A percentile compares a stretch with the other conserved stretches of the same genome.
Evolutionary conservation across 768 basidiomycete species (phyloP).

Genomic region (Leccinellum luteum): DNA sequence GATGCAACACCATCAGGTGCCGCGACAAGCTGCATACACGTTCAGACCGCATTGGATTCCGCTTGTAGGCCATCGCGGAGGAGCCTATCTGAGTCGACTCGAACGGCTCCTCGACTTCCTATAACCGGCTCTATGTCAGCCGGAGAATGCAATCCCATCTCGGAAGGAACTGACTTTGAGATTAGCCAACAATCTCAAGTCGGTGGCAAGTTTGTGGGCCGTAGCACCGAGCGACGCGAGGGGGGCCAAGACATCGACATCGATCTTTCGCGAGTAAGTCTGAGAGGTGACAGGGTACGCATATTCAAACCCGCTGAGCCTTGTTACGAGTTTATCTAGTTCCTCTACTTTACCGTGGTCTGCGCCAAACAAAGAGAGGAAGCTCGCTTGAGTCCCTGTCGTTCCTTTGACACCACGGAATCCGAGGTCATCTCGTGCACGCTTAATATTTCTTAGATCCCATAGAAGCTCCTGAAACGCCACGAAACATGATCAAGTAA

Average conservation of each 20-base stretch:
- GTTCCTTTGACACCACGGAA: constrained; percentile 99
- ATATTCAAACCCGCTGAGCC: constrained; percentile 88
- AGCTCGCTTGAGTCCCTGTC: constrained; percentile 96
- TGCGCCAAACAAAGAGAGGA: constrained; percentile 90
- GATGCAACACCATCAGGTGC: constrained; percentile 93
- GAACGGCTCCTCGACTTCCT: constrained; percentile 99
- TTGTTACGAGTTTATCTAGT: constrained; percentile 85
- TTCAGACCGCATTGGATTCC: constrained; percentile 99
- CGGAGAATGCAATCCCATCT: neutral
- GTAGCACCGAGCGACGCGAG: constrained; percentile 90
- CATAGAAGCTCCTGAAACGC: constrained; percentile 77
- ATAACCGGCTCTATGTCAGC: constrained; percentile 2
- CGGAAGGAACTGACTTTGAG: constrained; percentile 58
- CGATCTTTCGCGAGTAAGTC: constrained; percentile 98
- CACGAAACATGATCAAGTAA: neutral
- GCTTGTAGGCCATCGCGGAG: constrained; percentile 98
- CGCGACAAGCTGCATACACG: constrained; percentile 95
- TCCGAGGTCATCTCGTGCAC: constrained; percentile 88
- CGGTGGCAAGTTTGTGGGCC: constrained; percentile 97
- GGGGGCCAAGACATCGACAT: constrained; percentile 87
- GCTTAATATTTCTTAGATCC: constrained; percentile 91
- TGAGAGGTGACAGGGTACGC: constrained; percentile 98
- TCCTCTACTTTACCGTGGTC: constrained; percentile 94
- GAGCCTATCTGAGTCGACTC: constrained; percentile 98
- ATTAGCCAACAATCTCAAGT: constrained; percentile 90